Evolutionary conservation across 169 alveolate genomes (phyloP).

Genomic region (Babesia ovis): DNA sequence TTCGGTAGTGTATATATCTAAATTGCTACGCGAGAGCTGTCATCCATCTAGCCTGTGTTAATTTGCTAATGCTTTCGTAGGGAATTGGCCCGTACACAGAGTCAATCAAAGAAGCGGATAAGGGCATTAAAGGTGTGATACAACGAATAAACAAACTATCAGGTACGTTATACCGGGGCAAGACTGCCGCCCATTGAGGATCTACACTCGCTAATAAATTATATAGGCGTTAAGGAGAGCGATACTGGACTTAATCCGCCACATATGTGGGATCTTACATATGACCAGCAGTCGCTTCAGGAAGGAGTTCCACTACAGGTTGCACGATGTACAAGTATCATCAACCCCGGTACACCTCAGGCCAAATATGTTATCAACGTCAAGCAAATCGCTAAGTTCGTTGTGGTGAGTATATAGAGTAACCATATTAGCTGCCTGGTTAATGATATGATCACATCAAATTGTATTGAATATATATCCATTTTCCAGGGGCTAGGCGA

Average conservation of each 20-base stretch:
- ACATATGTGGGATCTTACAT: conserved; percentile 96
- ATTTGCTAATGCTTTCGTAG: conserved; percentile 14
- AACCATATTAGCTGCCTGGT: no score
- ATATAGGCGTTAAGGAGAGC: conserved; percentile 93
- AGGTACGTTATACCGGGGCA: conserved; percentile 24
- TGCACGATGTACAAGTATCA: conserved; percentile 97
- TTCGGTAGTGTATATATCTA: neutral
- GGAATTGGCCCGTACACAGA: conserved; percentile 81
- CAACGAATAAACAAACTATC: conserved; percentile 77
- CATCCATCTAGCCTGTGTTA: neutral
- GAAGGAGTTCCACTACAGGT: conserved; percentile 97
- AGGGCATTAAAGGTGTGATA: conserved; percentile 71
- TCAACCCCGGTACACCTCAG: conserved; percentile 96
- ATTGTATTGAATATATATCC: no score
- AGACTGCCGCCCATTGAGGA: neutral
- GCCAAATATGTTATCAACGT: conserved; percentile 94
- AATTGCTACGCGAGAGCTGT: neutral
- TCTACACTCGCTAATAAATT: neutral
- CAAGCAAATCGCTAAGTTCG: conserved; percentile 97
- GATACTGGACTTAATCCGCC: conserved; percentile 99
- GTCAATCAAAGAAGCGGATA: conserved; percentile 72
- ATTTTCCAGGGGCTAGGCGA: conserved; percentile 94
- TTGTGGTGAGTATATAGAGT: conserved; percentile 92
- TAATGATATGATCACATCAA: no score
- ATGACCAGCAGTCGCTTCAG: conserved; percentile 94